These are phyloP conservation scores for Isabelozyma rhagii DNA, from an alignment of 805 yeast species.

Conservation along the genomic window DNA sequence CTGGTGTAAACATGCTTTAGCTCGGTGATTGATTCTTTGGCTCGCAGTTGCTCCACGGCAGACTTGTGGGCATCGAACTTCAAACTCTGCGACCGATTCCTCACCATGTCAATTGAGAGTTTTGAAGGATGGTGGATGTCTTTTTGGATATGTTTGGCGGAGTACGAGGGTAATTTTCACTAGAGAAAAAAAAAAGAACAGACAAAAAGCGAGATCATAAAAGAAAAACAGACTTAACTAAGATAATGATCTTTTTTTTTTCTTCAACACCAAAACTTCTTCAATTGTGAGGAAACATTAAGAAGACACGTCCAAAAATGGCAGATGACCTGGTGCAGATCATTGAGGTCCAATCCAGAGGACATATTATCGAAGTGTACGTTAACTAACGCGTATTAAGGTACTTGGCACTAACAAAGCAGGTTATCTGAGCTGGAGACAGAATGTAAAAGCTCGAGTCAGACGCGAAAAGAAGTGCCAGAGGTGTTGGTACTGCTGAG, in stretches of 20 bases:
- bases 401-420: background rate
- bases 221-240: too few relatives aligned
- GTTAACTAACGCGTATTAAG: background rate
- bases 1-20: conserved; percentile 33
- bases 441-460: background rate
- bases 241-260: background rate
- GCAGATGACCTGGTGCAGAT: background rate
- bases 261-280: background rate
- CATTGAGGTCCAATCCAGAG: background rate
- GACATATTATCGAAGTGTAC: background rate
- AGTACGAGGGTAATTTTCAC: background rate
- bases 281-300: background rate
- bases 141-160: background rate
- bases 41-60: conserved; percentile 12
- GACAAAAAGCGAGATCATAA: too few relatives aligned
- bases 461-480: background rate
- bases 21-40: conserved; percentile 28
- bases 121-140: background rate
- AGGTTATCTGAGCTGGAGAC: background rate
- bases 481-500: background rate
- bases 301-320: background rate
- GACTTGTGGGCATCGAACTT: conserved; percentile 14
- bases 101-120: conserved; percentile 7
- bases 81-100: conserved; percentile 23
- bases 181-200: conserved; percentile 3